Base-by-base conservation (phyloP, 495 filamentous ascomycete genomes). In the Talaromyces adpressus region DNA sequence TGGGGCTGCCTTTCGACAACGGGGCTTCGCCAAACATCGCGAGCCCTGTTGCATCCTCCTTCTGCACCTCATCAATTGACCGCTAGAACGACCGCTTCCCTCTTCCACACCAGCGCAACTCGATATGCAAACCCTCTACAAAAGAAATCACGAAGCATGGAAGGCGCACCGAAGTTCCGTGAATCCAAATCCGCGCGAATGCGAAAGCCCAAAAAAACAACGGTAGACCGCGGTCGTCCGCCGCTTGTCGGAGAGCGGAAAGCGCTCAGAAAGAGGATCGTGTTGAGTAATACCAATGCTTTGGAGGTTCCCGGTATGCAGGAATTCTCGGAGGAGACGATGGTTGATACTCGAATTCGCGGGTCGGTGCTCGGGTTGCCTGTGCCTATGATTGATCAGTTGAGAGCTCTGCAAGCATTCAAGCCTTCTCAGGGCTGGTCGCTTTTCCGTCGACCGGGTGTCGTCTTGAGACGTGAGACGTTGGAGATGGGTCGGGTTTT, bases 271-370 rank as follows among this genome's bases (percentile, higher is more conserved):
- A 97, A 95, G 79, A 85, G 90, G 62, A 89, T 98, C 64, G 86
- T 93, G 32, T 83, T 98, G 47, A 94, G 88, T 76, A 98, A 98
- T 76, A 88, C 89, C 69, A 98, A 97, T 78, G 94, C 94, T 39
- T 79, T 96, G 22, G 84, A 85, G 66, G 85, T 97, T 29, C 70
- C 75, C 25, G 87, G 84, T 20, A 76, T 95, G 71, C 69, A 76
- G 65, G 80, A 89, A 20, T 68, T 96, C 51, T 81, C 77, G 2
- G 68, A 76, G 11, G 78, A 85, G 62, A 83, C 76, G 57, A 77
- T 89, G 71, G 69, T 81, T 25, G 76, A 85, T 61, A 65, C 77
- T 29, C 73, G 79, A 12, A 77, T 85, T 14, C 76, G 77, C 20
- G 91, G 91, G 22, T 77, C 81, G 36, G 82, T 98, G 20, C 65